Evolutionary conservation across 352 stramenopile species (phyloP).

Genomic region (Bremia lactucae): DNA sequence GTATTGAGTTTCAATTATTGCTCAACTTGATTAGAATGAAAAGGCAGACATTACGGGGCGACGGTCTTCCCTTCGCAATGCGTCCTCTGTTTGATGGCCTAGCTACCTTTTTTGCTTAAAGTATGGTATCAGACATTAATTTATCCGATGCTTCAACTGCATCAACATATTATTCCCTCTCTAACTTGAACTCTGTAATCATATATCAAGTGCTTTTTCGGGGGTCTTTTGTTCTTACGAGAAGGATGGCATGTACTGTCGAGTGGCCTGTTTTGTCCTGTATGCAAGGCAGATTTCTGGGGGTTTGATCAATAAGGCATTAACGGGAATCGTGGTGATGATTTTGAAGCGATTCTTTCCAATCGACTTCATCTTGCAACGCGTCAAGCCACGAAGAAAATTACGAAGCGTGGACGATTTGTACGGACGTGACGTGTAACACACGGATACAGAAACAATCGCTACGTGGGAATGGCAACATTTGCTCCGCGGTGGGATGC

Average conservation of each 20-base stretch:
- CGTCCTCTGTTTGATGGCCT: too few species aligned
- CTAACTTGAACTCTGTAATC: constrained; percentile 55
- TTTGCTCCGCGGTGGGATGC: constrained; percentile 89
- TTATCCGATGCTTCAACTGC: too few species aligned
- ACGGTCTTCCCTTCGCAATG: too few species aligned
- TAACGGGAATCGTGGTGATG: constrained; percentile 59
- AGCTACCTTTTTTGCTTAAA: too few species aligned
- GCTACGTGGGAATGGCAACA: constrained; percentile 85
- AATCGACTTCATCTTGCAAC: constrained; percentile 79
- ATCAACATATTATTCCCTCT: too few species aligned
- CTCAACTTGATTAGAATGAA: too few species aligned
- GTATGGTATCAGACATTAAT: too few species aligned
- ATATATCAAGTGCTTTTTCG: constrained; percentile 47
- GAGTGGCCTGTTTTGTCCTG: constrained; percentile 58
- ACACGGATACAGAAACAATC: constrained; percentile 93
- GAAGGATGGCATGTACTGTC: constrained; percentile 19
- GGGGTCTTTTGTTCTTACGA: constrained; percentile 50
- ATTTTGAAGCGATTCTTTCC: constrained; percentile 64
- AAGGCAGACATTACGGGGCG: too few species aligned
- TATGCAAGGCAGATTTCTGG: constrained; percentile 75
- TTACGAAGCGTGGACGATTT: constrained; percentile 87
- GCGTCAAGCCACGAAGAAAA: constrained; percentile 66
- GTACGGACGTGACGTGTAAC: constrained; percentile 92
- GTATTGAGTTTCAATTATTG: too few species aligned
- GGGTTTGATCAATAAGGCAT: constrained; percentile 74